Evolutionary conservation across 345 rosid species (phyloP).

Genomic region (Streptanthus diversifolius): DNA sequence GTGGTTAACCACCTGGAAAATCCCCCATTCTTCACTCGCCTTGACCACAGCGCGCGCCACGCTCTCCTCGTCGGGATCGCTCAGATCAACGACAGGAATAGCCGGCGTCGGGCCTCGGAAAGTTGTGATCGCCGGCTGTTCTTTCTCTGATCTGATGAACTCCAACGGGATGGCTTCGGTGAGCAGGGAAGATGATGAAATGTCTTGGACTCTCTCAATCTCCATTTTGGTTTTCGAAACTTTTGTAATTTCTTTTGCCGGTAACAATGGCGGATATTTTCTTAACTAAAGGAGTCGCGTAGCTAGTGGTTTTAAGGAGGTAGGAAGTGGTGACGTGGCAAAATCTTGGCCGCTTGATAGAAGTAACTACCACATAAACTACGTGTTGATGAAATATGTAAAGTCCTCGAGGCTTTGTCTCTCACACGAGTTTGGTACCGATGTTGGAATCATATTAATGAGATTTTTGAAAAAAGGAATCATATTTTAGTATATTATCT

Average conservation of each 20-base stretch:
- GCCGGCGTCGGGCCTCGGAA: slow-evolving; percentile 43
- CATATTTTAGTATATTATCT: no score
- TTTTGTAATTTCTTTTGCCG: neutral
- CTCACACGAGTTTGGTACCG: slow-evolving; percentile 24
- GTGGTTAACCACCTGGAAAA: slow-evolving; percentile 47
- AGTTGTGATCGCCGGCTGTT: slow-evolving; percentile 69
- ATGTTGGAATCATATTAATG: no score
- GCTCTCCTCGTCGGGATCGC: slow-evolving; percentile 23
- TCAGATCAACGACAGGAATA: slow-evolving; percentile 47
- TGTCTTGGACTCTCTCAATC: slow-evolving; percentile 49
- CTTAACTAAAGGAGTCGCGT: neutral
- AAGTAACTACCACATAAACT: slow-evolving; percentile 28
- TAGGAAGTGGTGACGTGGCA: slow-evolving; percentile 22
- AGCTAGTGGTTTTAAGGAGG: slow-evolving; percentile 10
- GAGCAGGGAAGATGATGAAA: slow-evolving; percentile 31
- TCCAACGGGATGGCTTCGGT: slow-evolving; percentile 51
- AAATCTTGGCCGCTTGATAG: slow-evolving; percentile 19
- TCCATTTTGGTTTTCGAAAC: slow-evolving; percentile 31
- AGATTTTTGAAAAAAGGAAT: no score
- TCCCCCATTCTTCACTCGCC: slow-evolving; percentile 50
- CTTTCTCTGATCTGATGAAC: slow-evolving; percentile 60
- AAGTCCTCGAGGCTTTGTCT: neutral
- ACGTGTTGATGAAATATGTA: slow-evolving; percentile 4
- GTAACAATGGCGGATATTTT: slow-evolving; percentile 15
- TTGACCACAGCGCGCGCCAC: slow-evolving; percentile 36